These are phyloP conservation scores for Talaromyces sp. DNA, from an alignment of 2,329 filamentous ascomycete species.

Conservation along the genomic window DNA sequence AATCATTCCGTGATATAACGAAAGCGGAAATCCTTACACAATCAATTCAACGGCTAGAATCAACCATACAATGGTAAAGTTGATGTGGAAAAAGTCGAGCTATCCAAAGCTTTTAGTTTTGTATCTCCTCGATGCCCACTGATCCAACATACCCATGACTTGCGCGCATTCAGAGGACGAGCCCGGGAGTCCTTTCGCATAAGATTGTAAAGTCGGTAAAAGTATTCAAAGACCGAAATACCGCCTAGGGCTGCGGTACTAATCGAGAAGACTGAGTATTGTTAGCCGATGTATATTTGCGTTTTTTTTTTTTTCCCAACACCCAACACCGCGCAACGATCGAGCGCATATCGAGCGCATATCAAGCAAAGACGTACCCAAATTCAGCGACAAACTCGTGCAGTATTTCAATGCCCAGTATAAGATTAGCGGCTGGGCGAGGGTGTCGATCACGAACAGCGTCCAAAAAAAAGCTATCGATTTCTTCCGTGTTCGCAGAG, in stretches of 20 bases:
- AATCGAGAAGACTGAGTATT: slow-evolving; percentile 35
- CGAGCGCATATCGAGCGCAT: not conserved
- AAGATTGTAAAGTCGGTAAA: slow-evolving; percentile 36
- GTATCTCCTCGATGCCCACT: not conserved
- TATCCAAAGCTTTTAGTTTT: slow-evolving; percentile 14
- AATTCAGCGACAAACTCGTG: slow-evolving; percentile 42
- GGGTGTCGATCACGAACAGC: slow-evolving; percentile 54
- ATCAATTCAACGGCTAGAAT: slow-evolving; percentile 39
- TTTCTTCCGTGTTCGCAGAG: slow-evolving; percentile 49
- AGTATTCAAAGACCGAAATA: slow-evolving; percentile 39
- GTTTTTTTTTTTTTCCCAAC: not conserved
- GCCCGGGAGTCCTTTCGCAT: slow-evolving; percentile 31
- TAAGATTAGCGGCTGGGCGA: slow-evolving; percentile 53
- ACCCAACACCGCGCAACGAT: not conserved
- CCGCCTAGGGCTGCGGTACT: slow-evolving; percentile 36
- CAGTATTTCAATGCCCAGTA: slow-evolving; percentile 59
- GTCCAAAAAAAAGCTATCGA: slow-evolving; percentile 56
- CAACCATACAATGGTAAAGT: slow-evolving; percentile 41
- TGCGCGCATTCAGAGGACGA: slow-evolving; percentile 36
- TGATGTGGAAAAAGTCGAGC: slow-evolving; percentile 44
- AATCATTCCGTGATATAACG: not conserved
- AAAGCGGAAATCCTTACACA: slow-evolving; percentile 25
- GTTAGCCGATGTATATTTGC: not conserved
- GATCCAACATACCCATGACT: slow-evolving; percentile 32
- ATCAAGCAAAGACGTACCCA: slow-evolving; percentile 24